Base-by-base conservation (phyloP, 306 rosid species). In the Dryas alaskensis region DNA sequence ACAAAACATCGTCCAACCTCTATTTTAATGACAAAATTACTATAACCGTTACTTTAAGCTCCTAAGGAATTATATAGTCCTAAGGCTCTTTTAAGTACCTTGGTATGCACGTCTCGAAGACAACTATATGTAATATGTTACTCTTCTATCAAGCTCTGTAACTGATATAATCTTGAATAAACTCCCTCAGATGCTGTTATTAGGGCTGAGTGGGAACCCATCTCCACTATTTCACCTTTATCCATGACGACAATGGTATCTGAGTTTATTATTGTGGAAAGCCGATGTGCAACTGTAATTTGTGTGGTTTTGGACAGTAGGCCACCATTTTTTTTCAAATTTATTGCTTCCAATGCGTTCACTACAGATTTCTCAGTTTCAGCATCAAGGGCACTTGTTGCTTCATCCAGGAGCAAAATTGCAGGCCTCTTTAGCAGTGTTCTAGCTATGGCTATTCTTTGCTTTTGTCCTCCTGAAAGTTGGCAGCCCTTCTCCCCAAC, bases 391-490 rank as follows among this genome's bases (percentile, higher is more conserved):
- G 96, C 94, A 85, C 98, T 92, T 43, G 98, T 92, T 85, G 98
- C 96, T 88, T 92, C 96, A 52, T 92, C 98, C 4, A 92, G 86
- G 19, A 90, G 92, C 78, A 90, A 76, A 60, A 90, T 87, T 77
- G 89, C 75, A 48, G 96, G 98, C 79, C 77, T 88, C 85, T 92
- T 89, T 61, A 88, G 65, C 73, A 92, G 73, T 55, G 98, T 84
- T 86, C 96, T 90, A 61, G 96, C 91, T 70, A 88, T 92, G 74
- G 92, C 98, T 78, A 90, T 83, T 87, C 98, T 89, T 75, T 92
- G 98, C 83, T 90, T 92, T 77, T 92, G 98, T 70, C 96, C 98
- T 47, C 98, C 94, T 45, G 98, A 92, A 61, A 92, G 92, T 82
- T 92, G 96, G 76, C 96, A 87, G 4, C 96, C 98, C 79, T 80